Conservation (phyloP, 352 stramenopile species). For the Phytophthora ohioensis region DNA sequence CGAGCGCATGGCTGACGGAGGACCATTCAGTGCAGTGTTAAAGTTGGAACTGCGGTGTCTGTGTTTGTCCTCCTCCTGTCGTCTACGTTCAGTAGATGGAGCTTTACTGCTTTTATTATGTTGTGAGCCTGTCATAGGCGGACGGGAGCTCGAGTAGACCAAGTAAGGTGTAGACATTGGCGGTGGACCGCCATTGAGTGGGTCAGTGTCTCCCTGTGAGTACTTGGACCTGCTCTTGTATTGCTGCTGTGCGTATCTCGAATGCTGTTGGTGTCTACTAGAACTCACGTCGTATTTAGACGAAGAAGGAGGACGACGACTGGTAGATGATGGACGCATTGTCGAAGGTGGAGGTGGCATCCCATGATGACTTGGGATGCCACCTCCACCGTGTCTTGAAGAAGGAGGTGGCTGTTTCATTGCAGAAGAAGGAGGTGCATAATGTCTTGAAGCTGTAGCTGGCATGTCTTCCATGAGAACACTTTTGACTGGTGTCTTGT, state of each 20-base stretch:
- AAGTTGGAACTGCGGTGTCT: conserved; percentile 11
- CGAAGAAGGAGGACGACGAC: conserved; percentile 19
- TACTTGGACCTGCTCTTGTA: conserved; percentile 60
- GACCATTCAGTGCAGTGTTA: conserved; percentile 10
- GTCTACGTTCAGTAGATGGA: background rate
- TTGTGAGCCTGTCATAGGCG: conserved; percentile 27
- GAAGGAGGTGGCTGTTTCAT: conserved; percentile 11
- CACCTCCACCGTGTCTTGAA: too few species aligned
- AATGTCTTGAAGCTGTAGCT: conserved; percentile 36
- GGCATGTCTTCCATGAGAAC: conserved; percentile 55
- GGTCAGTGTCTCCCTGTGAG: conserved; percentile 32
- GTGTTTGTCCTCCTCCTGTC: conserved; percentile 16
- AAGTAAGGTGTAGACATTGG: conserved; percentile 58
- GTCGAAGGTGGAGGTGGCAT: conserved; percentile 10
- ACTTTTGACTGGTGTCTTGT: conserved; percentile 44
- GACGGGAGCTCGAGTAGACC: conserved; percentile 45
- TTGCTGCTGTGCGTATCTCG: conserved; percentile 49
- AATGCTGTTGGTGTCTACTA: conserved; percentile 11
- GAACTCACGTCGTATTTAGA: conserved; percentile 24
- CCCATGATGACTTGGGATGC: background rate
- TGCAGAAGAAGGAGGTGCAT: conserved; percentile 27
- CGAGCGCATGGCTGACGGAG: conserved; percentile 37
- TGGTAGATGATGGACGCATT: conserved; percentile 5
- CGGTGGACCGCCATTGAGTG: conserved; percentile 45
- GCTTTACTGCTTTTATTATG: conserved; percentile 26